Evolutionary conservation across 345 rosid species (phyloP).

Genomic region (Fremontodendron californicum): DNA sequence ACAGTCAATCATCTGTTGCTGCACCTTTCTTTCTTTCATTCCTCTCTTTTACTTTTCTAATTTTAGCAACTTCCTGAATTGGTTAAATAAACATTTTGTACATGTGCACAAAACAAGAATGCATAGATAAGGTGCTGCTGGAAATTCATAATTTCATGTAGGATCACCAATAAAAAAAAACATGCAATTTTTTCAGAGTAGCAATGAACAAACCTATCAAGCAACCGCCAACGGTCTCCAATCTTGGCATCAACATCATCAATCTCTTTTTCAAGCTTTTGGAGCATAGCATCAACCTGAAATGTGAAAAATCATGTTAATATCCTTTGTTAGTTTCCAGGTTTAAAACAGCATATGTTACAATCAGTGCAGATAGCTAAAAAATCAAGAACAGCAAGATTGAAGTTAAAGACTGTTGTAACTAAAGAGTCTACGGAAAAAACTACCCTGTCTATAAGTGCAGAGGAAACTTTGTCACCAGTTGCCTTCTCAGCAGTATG

Average conservation of each 20-base stretch:
- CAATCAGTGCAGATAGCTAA: not conserved
- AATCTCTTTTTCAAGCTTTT: conserved; percentile 92
- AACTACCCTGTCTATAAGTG: conserved; percentile 67
- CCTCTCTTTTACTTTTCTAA: not conserved
- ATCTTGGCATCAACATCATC: conserved; percentile 96
- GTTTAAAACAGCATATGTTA: not conserved
- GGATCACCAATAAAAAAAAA: not conserved
- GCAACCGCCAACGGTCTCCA: conserved; percentile 85
- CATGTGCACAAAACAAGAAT: not conserved
- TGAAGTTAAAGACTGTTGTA: not conserved
- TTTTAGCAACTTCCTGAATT: not conserved
- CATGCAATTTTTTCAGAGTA: not conserved
- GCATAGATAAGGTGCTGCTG: not conserved
- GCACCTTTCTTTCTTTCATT: not conserved
- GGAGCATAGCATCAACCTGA: conserved; percentile 95
- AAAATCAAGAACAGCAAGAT: not conserved
- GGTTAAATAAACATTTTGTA: not conserved
- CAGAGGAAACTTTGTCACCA: conserved; percentile 77
- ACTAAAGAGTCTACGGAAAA: not conserved
- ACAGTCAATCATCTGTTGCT: not conserved
- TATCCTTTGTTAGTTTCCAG: not conserved
- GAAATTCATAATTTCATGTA: conserved; percentile 3
- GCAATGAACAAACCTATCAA: conserved; percentile 64
- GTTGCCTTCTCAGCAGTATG: conserved; percentile 54
- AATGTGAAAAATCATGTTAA: conserved; percentile 18